phyloP scores from a whole-genome alignment of 495 filamentous ascomycete species.

The Daldinia vernicosa region DNA sequence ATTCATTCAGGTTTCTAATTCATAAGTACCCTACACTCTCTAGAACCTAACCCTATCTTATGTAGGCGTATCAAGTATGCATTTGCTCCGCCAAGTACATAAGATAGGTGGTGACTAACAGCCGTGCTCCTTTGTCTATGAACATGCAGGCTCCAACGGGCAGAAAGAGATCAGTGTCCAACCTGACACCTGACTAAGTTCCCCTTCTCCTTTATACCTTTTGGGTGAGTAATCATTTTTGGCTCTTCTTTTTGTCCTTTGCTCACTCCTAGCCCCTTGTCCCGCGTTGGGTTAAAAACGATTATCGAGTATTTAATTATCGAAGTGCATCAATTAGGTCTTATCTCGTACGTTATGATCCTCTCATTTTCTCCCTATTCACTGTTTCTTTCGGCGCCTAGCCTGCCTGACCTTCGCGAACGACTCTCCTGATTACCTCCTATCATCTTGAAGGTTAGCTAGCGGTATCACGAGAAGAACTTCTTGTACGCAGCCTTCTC shows the following conservation, averaged over 20 bases:
- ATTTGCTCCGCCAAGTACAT: not conserved
- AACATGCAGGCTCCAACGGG: not conserved
- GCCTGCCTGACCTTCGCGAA: not conserved
- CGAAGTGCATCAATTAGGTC: not conserved
- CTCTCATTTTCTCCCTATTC: not conserved
- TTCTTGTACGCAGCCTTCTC: constrained; percentile 90
- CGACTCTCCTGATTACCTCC: not conserved
- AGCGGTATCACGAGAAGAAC: constrained; percentile 68
- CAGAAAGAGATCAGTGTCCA: not conserved
- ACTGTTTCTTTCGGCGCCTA: not conserved
- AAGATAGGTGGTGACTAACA: not conserved
- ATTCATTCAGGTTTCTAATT: not conserved
- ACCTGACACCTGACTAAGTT: not conserved
- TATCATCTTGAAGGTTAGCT: not conserved
- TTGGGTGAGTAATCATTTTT: not conserved
- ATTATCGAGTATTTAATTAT: not conserved
- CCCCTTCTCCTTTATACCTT: not conserved
- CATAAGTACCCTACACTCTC: not conserved
- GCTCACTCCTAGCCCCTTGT: not conserved
- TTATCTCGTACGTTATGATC: not conserved
- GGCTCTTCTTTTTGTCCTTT: not conserved
- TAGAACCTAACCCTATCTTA: not conserved
- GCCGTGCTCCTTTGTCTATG: not conserved
- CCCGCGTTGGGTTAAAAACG: not conserved
- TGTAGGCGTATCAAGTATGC: not conserved